Evolutionary conservation across 768 basidiomycete genomes (phyloP).

Genomic region (Hebeloma cylindrosporum): DNA sequence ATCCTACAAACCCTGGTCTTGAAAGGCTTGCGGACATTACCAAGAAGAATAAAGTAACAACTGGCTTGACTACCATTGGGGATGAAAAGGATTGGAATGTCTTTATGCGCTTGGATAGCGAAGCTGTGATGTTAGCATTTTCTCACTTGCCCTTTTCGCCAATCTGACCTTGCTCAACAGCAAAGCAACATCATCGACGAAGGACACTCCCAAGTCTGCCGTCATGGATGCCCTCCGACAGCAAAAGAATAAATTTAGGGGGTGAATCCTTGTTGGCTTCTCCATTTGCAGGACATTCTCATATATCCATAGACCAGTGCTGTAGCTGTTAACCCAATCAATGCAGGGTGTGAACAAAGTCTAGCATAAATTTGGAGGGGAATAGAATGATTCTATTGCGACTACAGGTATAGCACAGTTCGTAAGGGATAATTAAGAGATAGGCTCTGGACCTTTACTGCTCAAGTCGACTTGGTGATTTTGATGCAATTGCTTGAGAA

Average conservation of each 20-base stretch:
- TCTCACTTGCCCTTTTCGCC: neutral
- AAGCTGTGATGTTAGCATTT: constrained; percentile 66
- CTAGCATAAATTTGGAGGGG: neutral
- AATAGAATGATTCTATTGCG: too few species aligned
- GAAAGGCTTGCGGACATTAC: constrained; percentile 58
- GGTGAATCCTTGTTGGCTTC: constrained; percentile 37
- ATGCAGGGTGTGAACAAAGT: neutral
- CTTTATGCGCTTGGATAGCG: constrained; percentile 79
- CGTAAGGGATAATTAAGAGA: too few species aligned
- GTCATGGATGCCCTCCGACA: constrained; percentile 77
- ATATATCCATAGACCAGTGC: constrained; percentile 13
- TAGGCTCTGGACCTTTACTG: too few species aligned
- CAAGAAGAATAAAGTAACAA: constrained; percentile 59
- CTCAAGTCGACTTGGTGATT: too few species aligned
- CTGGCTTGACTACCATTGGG: constrained; percentile 84
- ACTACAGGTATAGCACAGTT: too few species aligned
- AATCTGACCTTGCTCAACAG: constrained; percentile 34
- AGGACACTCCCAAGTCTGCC: constrained; percentile 44
- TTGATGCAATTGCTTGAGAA: too few species aligned
- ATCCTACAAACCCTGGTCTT: constrained; percentile 59
- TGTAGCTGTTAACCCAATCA: constrained; percentile 9
- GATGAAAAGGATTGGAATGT: constrained; percentile 96
- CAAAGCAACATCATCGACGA: constrained; percentile 42
- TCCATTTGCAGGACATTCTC: neutral
- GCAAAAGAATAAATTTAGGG: constrained; percentile 82